Evolutionary conservation across 352 stramenopile species (phyloP), one percentile per base, ranked within the genome.

Genomic region (Pythium monospermum): DNA sequence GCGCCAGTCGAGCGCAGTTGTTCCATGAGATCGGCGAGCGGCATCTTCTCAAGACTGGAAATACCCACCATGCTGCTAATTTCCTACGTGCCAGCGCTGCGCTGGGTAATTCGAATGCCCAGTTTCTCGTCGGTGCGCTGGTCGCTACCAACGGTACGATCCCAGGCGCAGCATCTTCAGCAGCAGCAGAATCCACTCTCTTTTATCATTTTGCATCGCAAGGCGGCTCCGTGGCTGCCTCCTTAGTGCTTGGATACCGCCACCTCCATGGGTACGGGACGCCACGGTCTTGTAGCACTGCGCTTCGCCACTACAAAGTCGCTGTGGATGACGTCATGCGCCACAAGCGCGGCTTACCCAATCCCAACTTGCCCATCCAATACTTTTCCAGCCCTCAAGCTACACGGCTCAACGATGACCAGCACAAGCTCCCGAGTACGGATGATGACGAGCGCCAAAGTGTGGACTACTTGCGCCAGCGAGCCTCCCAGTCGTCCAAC

Each of bases 291-390:
- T 95, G 85, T 49, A 64, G 76, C 12, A 32, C 51, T 7, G 68
- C 85, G 4, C 43, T 95, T 22, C 50, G 59, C 19, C 72, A 90
- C 67, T 95, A 96, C 68, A 87, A 91, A 44, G 64, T 66, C 12
- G 84, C 76, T 0, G 85, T 84, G 0, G 73, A 79, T 31, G 62
- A 68, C 12, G 71, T 83, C 26, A 71, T 81, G 3, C 46, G 55
- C 0, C 40, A 57, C 33, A 44, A 48, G 6, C 55, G 57, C n/a
- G 55, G 40, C 0, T 33, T 53, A 27, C 61, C 22, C 47, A 77
- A 46, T 47, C 41, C 12, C 39, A 38, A 8, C 18, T 55, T 47
- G 6, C 54, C 69, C 1, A 50, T 74, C 6, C 66, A 79, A 39
- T 33, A 76, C 15, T 85, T 73, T 50, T 61, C 69, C 0, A 66